A percentile compares a stretch with the other conserved stretches of the same genome.
Conservation (phyloP, 2,329 filamentous ascomycete species). For the Teratosphaeriaceae sp. region DNA sequence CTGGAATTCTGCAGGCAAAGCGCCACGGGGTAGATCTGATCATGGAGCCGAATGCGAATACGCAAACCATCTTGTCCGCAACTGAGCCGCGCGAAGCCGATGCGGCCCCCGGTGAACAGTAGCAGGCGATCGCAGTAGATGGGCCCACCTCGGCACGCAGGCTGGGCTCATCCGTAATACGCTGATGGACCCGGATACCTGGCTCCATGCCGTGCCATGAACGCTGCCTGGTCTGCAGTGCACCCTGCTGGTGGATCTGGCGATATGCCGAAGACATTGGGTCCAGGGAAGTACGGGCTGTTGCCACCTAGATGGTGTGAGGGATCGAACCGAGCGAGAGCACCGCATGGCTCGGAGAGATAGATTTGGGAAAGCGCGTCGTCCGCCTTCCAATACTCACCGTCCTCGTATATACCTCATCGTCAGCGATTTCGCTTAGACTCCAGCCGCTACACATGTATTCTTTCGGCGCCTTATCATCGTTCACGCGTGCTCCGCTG, state of each 20-base stretch:
- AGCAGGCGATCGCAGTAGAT: background rate
- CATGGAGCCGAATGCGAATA: constrained; percentile 55
- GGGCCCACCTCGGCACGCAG: constrained; percentile 22
- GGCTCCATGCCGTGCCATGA: constrained; percentile 55
- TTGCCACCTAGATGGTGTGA: constrained; percentile 34
- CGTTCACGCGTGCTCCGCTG: too few species aligned
- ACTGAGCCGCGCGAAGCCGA: constrained; percentile 57
- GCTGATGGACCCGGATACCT: constrained; percentile 57
- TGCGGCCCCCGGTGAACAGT: constrained; percentile 45
- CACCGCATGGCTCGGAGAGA: too few species aligned
- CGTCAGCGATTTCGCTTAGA: too few species aligned
- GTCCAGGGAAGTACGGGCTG: constrained; percentile 41
- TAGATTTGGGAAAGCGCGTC: too few species aligned
- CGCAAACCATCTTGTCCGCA: constrained; percentile 43
- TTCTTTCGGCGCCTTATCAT: too few species aligned
- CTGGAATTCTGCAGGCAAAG: constrained; percentile 53
- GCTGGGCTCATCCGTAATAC: constrained; percentile 49
- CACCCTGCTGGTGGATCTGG: constrained; percentile 50
- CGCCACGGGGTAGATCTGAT: constrained; percentile 55
- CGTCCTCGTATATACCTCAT: too few species aligned
- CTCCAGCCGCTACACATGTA: too few species aligned
- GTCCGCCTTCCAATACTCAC: too few species aligned
- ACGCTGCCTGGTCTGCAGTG: constrained; percentile 54
- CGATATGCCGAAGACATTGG: constrained; percentile 51
- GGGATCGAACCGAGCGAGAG: constrained; percentile 13